phyloP scores from a whole-genome alignment of 2,329 filamentous ascomycete genomes.

The Tolypocladium ophioglossoides region DNA sequence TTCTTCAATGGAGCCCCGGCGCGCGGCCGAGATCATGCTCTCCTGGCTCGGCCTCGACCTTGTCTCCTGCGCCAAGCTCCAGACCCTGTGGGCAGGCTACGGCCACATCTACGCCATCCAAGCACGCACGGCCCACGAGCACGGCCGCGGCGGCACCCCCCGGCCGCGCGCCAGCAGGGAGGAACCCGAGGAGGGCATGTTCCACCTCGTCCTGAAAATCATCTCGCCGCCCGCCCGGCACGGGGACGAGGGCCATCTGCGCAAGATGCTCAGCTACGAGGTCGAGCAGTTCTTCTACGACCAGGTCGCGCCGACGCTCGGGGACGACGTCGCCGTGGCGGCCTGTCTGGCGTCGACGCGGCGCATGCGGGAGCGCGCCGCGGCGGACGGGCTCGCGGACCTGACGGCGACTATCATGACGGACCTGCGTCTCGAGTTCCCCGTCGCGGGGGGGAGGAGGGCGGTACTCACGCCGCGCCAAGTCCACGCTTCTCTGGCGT shows the following conservation, averaged over 20 bases:
- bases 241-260: slow-evolving; percentile 48
- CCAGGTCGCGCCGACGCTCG: slow-evolving; percentile 39
- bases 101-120: slow-evolving; percentile 45
- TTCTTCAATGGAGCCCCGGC: slow-evolving; percentile 10
- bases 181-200: slow-evolving; percentile 9
- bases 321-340: slow-evolving; percentile 34
- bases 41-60: slow-evolving; percentile 28
- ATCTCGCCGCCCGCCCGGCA: slow-evolving; percentile 33
- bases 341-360: slow-evolving; percentile 36
- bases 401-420: slow-evolving; percentile 46
- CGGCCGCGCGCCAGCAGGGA: neutral
- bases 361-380: slow-evolving; percentile 10
- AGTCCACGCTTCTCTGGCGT: slow-evolving; percentile 44
- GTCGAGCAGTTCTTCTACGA: slow-evolving; percentile 58
- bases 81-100: slow-evolving; percentile 41
- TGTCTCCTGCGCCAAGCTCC: slow-evolving; percentile 25
- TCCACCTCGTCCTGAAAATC: slow-evolving; percentile 46
- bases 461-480: slow-evolving; percentile 34
- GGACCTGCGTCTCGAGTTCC: slow-evolving; percentile 42
- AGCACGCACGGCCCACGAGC: slow-evolving; percentile 22
- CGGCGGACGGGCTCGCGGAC: slow-evolving; percentile 19
- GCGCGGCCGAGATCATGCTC: slow-evolving; percentile 28
- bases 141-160: neutral
- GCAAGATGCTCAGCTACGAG: slow-evolving; percentile 57
- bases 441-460: slow-evolving; percentile 45